Percentiles rank a stretch among this genome's conserved stretches.
Evolutionary conservation across 2,329 filamentous ascomycete genomes (phyloP).

Genomic region (Verruconis gallopava): DNA sequence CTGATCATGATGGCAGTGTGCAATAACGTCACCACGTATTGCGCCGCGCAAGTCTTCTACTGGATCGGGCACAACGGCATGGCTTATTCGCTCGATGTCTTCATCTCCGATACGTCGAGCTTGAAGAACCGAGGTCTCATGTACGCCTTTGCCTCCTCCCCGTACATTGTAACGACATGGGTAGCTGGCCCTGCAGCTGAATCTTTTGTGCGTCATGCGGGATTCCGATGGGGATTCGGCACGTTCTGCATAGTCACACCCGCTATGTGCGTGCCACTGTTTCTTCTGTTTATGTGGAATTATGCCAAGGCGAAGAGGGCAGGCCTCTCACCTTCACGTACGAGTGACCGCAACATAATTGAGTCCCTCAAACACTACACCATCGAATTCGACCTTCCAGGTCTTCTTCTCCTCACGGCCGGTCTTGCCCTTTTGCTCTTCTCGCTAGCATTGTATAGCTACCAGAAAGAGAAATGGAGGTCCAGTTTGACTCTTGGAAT

Average conservation of each 20-base stretch:
- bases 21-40: slow-evolving; percentile 46
- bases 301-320: slow-evolving; percentile 39
- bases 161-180: slow-evolving; percentile 55
- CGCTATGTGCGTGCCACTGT: slow-evolving; percentile 47
- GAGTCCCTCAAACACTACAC: slow-evolving; percentile 42
- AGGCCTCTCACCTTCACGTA: slow-evolving; percentile 35
- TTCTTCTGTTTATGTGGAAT: slow-evolving; percentile 18
- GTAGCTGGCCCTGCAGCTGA: slow-evolving; percentile 45
- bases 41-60: slow-evolving; percentile 43
- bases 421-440: slow-evolving; percentile 56
- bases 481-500: slow-evolving; percentile 28
- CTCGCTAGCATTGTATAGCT: slow-evolving; percentile 45
- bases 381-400: slow-evolving; percentile 50
- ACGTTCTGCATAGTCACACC: slow-evolving; percentile 54
- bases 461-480: slow-evolving; percentile 21
- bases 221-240: slow-evolving; percentile 58
- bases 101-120: slow-evolving; percentile 54
- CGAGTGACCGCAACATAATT: slow-evolving; percentile 31
- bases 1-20: slow-evolving; percentile 55
- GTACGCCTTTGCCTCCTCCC: slow-evolving; percentile 48
- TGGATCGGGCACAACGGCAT: slow-evolving; percentile 47
- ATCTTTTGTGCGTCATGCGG: slow-evolving; percentile 39
- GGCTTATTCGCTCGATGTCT: slow-evolving; percentile 47
- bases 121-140: slow-evolving; percentile 52
- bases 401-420: slow-evolving; percentile 46